phyloP scores from a whole-genome alignment of 129 eudicot genomes.

The Daucus carota region DNA sequence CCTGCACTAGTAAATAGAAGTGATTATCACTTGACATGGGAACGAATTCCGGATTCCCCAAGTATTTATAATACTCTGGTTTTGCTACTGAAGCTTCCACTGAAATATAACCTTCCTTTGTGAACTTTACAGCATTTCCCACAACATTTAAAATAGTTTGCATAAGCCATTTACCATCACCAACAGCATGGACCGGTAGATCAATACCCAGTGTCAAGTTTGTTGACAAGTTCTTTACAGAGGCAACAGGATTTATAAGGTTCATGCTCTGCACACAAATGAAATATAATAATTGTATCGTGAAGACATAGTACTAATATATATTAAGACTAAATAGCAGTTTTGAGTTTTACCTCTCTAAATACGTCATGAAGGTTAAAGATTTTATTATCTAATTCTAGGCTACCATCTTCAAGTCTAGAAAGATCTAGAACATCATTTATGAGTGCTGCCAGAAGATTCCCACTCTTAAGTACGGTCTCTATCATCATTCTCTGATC shows the following conservation, averaged over 20 bases:
- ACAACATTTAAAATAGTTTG: conserved; percentile 48
- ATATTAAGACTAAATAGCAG: not conserved
- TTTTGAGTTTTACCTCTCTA: conserved; percentile 28
- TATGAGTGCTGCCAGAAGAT: conserved; percentile 46
- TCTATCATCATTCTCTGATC: conserved; percentile 63
- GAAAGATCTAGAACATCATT: conserved; percentile 67
- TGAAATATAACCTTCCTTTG: conserved; percentile 53
- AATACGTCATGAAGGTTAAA: conserved; percentile 44
- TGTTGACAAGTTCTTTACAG: conserved; percentile 46
- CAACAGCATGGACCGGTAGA: conserved; percentile 43
- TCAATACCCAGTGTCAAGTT: conserved; percentile 35
- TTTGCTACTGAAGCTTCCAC: conserved; percentile 45
- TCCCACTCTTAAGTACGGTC: conserved; percentile 53
- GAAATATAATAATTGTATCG: not conserved
- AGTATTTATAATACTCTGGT: conserved; percentile 41
- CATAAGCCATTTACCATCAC: conserved; percentile 57
- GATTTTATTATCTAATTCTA: conserved; percentile 30
- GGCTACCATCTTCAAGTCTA: conserved; percentile 60
- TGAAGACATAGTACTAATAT: not conserved
- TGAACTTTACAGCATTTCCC: conserved; percentile 70
- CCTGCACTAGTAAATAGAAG: conserved; percentile 61
- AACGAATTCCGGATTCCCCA: conserved; percentile 44
- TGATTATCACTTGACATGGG: conserved; percentile 36
- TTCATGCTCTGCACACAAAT: conserved; percentile 30
- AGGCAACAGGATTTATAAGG: conserved; percentile 49